A percentile compares a stretch with the other conserved stretches of the same genome.
These are phyloP conservation scores for Gryganskiella cystojenkinii DNA, from an alignment of 192 early-diverging fungal genomes.

Conservation along the genomic window DNA sequence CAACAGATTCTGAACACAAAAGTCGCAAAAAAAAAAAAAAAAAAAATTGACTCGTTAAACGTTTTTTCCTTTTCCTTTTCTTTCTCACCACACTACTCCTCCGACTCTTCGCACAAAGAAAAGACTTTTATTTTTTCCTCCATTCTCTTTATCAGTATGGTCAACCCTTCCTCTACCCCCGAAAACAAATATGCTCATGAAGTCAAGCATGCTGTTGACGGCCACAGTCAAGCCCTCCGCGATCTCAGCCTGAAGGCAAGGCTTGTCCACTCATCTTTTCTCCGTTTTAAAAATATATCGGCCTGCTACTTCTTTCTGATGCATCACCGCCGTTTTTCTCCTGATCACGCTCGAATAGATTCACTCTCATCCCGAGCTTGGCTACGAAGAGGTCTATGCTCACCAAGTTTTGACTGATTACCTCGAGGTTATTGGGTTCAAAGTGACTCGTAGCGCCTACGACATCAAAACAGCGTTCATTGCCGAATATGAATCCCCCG, in stretches of 20 bases:
- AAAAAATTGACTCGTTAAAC: too few relatives aligned
- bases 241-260: constrained; percentile 36
- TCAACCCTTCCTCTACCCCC: background rate
- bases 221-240: constrained; percentile 16
- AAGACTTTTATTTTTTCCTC: too few relatives aligned
- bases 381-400: constrained; percentile 65
- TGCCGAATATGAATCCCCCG: constrained; percentile 61
- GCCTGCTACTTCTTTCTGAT: too few relatives aligned
- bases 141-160: background rate
- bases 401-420: constrained; percentile 66
- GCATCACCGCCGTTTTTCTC: too few relatives aligned
- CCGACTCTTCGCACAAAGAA: too few relatives aligned
- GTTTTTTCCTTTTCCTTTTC: too few relatives aligned
- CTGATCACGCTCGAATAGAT: too few relatives aligned
- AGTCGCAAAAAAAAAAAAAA: too few relatives aligned
- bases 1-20: too few relatives aligned
- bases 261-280: too few relatives aligned
- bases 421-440: constrained; percentile 63
- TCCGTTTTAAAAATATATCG: too few relatives aligned
- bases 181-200: constrained; percentile 15
- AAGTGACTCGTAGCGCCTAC: constrained; percentile 57
- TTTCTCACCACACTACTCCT: too few relatives aligned
- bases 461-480: constrained; percentile 71
- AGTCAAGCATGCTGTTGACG: constrained; percentile 32
- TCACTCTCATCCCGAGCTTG: constrained; percentile 71